Base-by-base conservation (phyloP, 768 basidiomycete species). In the Boletus rubescentipes region DNA sequence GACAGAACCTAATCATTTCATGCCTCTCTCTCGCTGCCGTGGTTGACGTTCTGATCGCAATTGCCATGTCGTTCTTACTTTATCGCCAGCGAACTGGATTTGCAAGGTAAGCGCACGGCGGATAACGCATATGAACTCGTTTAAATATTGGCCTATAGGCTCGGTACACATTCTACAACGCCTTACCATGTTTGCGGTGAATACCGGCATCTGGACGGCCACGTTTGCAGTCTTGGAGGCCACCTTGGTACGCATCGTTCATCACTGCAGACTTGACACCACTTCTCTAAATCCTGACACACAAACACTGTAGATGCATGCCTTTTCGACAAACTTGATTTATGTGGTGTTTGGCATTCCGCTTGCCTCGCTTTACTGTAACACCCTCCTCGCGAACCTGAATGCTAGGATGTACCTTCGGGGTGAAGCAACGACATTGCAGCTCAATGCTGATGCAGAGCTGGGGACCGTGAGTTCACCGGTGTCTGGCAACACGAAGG, bases 131-230 rank as follows among this genome's bases (percentile, higher is more conserved):
- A 16, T 21, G 20, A 12, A 32, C 9, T 9, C 9, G 23, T 29
- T 15, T 53, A 18, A 57, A 23, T 10, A 9, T 9, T 18, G 18
- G 7, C 12, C 7, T n/a, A 5, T 44, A 46, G 61, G 62, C 1
- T 55, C 51, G 8, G 6, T 14, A 12, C 32, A 47, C 20, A 15
- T 38, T 6, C 37, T 62, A n/a, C 54, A 54, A 43, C 51, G 51
- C 9, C 41, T 65, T 11, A 44, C 30, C 4, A 21, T 65, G 6
- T 62, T 55, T n/a, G 36, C 54, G 0, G 50, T 64, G 12, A 61
- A 61, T 7, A 54, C 39, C 0, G 73, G 80, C 0, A 75, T 82
- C 15, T 79, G 77, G 15, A 74, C 81, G 15, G 83, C 85, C 53
- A 76, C 78, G 0, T 67, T 63, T 6, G 69, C 76, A 7, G 11